Evolutionary conservation across 176 grass and related monocot species (phyloP).

Genomic region (Triticum turgidum): DNA sequence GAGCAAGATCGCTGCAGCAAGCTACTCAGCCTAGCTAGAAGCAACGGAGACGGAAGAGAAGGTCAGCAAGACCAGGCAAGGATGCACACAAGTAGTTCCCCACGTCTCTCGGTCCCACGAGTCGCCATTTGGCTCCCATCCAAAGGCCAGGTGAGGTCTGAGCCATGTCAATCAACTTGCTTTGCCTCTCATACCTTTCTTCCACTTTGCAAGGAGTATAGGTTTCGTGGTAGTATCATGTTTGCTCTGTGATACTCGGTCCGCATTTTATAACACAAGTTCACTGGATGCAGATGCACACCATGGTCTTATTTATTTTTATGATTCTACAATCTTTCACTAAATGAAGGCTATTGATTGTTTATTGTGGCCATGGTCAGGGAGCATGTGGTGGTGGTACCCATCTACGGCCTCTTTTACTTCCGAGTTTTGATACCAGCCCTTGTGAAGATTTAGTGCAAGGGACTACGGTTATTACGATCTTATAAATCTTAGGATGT

Average conservation of each 20-base stretch:
- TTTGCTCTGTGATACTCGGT: neutral
- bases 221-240: neutral
- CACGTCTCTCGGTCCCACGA: neutral
- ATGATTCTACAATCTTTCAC: neutral
- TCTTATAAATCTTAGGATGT: too few relatives aligned
- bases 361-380: neutral
- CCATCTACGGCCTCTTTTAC: too few relatives aligned
- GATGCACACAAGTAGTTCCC: neutral
- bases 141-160: too few relatives aligned
- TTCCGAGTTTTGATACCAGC: too few relatives aligned
- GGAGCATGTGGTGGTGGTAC: neutral
- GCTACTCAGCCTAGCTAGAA: neutral
- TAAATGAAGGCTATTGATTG: neutral
- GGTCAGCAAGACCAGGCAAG: fast-evolving
- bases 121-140: neutral
- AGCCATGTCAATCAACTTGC: neutral
- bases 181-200: neutral
- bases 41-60: neutral
- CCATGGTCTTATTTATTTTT: too few relatives aligned
- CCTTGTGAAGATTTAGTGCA: too few relatives aligned
- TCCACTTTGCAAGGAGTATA: neutral
- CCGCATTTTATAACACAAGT: neutral
- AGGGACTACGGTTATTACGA: too few relatives aligned
- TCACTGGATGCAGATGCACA: neutral
- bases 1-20: too few relatives aligned